Evolutionary conservation across 306 rosid species (phyloP).

Genomic region (Begonia peltatifolia): DNA sequence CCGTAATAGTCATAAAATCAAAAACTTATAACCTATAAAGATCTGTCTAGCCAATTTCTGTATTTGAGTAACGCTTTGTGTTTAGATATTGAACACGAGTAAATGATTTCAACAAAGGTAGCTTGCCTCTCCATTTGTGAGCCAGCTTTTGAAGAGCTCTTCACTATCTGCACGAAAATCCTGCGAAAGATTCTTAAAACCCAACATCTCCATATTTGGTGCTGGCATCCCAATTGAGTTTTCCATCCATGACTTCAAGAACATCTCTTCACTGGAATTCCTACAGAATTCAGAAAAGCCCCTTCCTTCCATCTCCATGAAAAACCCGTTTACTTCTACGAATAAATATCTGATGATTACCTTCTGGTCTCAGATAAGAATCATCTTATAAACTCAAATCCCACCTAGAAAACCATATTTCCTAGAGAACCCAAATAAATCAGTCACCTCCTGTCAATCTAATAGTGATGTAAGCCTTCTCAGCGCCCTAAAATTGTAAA

Average conservation of each 20-base stretch:
- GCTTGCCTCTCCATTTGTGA: conserved; percentile 94
- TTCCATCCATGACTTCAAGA: conserved; percentile 65
- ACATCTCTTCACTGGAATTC: conserved; percentile 77
- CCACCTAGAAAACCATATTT: too few species aligned
- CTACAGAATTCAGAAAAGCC: conserved; percentile 59
- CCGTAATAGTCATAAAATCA: not conserved
- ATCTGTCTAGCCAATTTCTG: not conserved
- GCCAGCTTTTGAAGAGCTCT: conserved; percentile 93
- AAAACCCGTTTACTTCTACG: conserved; percentile 4
- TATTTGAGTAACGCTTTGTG: not conserved
- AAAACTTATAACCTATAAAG: conserved; percentile 1
- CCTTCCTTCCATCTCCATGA: conserved; percentile 66
- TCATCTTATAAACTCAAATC: not conserved
- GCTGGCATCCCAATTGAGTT: conserved; percentile 52
- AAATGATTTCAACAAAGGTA: conserved; percentile 12
- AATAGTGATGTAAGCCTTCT: too few species aligned
- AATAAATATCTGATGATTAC: conserved; percentile 10
- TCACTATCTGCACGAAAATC: conserved; percentile 69
- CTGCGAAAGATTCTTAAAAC: conserved; percentile 63
- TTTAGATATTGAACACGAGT: conserved; percentile 2
- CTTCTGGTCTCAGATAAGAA: conserved; percentile 15
- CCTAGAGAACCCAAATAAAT: too few species aligned
- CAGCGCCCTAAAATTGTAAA: too few species aligned
- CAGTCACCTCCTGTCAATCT: too few species aligned
- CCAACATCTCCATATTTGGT: conserved; percentile 68